These are phyloP conservation scores for Pseudisothecium myosuroides DNA, from an alignment of 225 moss, liverwort and hornwort genomes.

Conservation along the genomic window DNA sequence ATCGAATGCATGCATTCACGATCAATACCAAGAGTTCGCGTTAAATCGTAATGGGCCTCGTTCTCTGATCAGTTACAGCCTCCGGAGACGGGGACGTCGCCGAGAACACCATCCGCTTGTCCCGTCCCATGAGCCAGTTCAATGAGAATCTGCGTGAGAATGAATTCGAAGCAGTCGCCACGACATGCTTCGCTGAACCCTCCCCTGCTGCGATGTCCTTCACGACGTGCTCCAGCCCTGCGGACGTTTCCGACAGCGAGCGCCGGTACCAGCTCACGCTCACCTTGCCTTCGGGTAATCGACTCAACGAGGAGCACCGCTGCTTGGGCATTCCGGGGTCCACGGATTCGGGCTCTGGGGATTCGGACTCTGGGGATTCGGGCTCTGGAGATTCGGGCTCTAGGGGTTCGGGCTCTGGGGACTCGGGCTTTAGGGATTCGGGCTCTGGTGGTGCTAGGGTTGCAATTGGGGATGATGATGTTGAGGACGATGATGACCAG, in stretches of 20 bases:
- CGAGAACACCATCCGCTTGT: conserved; percentile 44
- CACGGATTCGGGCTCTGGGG: not conserved
- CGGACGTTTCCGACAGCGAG: conserved; percentile 34
- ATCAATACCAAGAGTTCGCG: not conserved
- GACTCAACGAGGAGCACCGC: conserved; percentile 35
- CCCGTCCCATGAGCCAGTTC: conserved; percentile 48
- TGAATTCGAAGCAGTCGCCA: not conserved
- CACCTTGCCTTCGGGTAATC: conserved; percentile 33
- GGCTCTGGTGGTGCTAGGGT: not conserved
- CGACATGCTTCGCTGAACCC: not conserved
- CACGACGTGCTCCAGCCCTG: conserved; percentile 23
- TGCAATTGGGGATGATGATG: not conserved
- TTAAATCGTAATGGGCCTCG: not conserved
- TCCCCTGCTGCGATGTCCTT: not conserved
- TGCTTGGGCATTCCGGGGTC: not conserved
- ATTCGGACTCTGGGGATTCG: not conserved
- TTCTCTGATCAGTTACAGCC: not conserved
- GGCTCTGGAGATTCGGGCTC: not conserved
- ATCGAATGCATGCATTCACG: not conserved
- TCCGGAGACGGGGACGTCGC: conserved; percentile 31
- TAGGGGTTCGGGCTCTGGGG: not conserved
- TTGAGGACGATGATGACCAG: not conserved
- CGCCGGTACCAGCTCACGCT: conserved; percentile 33
- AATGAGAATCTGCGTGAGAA: conserved; percentile 32
- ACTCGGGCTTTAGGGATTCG: not conserved